Base-by-base conservation (phyloP, 192 early-diverging fungal species). In the Phlyctochytrium planicorne region DNA sequence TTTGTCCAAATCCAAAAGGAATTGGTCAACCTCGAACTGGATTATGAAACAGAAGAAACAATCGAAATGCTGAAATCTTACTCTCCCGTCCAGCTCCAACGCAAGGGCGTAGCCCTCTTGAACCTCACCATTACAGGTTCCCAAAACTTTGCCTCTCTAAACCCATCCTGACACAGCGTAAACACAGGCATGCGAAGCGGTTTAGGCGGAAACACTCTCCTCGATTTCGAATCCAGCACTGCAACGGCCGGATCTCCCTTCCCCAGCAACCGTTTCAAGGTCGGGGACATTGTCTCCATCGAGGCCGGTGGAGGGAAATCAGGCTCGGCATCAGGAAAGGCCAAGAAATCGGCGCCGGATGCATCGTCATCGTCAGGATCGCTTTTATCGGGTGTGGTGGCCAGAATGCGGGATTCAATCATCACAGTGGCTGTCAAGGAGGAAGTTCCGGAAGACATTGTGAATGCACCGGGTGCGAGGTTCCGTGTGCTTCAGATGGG, bases 251-350 rank as follows among this genome's bases (percentile, higher is more conserved):
- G 60, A 59, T 36, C 35, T 14, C 53, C 27, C 2, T 67, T 65
- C 24, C 72, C 55, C 53, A 6, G n/a, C 33, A 31, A 66, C 65
- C 53, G 65, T 25, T 75, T 91, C 30, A 76, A 83, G 4, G 77
- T 84, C 0, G 90, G 91, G 33, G 91, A 92, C 65, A 90, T 91
- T 60, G 89, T 92, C 2, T 81, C 85, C 12, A 34, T 91, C 2
- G 88, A 86, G 57, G 52, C 71, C 30, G 71, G 73, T 40, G 68
- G 53, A 40, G 40, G 40, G 20, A 47, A 47, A 20, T 6, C 10
- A 47, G 40, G 40, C 6, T 6, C 10, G 20, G 40, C 10, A 47
- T 14, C 6, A 20, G 40, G 40, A 20, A 20, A 47, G 20, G 20
- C 10, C 20, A 47, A 47, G 40, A 20, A 47, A 6, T 14, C 40